Evolutionary conservation across 257 asterid species (phyloP), one percentile per base, ranked within the genome.

Genomic region (Solanum virginianum): DNA sequence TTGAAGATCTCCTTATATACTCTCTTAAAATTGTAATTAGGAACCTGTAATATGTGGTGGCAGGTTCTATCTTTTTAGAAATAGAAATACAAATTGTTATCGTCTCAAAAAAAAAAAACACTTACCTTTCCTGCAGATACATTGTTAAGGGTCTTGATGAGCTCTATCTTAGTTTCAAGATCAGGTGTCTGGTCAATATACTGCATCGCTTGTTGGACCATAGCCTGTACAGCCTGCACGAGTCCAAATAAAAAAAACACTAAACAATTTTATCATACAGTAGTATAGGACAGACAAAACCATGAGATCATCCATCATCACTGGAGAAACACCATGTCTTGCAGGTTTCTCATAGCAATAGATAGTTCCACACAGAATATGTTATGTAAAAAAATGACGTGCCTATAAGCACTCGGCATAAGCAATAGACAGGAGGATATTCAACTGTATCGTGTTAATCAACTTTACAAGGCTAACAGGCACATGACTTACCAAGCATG

Each of bases 171-270:
- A 56, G 97, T 85, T 65, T 95, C 98, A 54, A 94, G 87, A 91
- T 97, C 98, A 20, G 98, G 99, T 10, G 98, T 95, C 94, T 95
- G 95, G 88, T 97, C 99, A 87, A 95, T 97, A 86, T 94, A 95
- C 81, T 90, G 94, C 98, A 97, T 95, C 1, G 98, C 97, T 87
- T 93, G 98, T 88, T 95, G 98, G 82, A 97, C 97, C 97, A 97
- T 95, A 45, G 97, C 98, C 91, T 95, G 98, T 47, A 95, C 99
- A 60, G 97, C 99, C 99, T 97, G 90, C 88, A 89, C 59, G 75
- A 55, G 32, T 18, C 72, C 80, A 24, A 70, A 43, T 62, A 43
- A 51, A 43, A 59, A 59, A 6, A 26, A 10, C 15, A 49, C 60
- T 14, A 2, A 47, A 24, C 43, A 75, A 49, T 16, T 17, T 75